phyloP scores from a whole-genome alignment of 1,139 yeast genomes.

The Meyerozyma carpophila region DNA sequence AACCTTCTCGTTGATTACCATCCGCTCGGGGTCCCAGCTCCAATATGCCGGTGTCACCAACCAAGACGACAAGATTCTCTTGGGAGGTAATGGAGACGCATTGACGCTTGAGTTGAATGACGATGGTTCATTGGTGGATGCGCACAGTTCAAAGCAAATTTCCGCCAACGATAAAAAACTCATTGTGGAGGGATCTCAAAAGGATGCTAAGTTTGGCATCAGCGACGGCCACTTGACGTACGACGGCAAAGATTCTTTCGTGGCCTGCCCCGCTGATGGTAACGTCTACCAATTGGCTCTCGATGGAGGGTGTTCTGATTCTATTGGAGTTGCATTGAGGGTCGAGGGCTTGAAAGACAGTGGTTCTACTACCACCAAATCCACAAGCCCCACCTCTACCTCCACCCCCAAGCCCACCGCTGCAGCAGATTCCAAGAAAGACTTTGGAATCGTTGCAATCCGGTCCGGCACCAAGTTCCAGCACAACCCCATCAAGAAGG shows the following conservation, averaged over 20 bases:
- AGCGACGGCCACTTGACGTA: constrained; percentile 17
- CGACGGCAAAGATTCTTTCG: constrained; percentile 12
- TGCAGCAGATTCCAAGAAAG: constrained; percentile 2
- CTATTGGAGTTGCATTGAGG: neutral
- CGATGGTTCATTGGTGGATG: constrained; percentile 8
- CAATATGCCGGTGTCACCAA: constrained; percentile 13
- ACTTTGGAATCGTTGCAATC: constrained; percentile 14
- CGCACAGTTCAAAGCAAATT: neutral
- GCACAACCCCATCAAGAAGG: constrained; percentile 20
- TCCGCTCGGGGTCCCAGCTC: constrained; percentile 21
- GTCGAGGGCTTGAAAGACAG: neutral
- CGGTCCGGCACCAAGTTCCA: constrained; percentile 19
- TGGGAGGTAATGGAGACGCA: constrained; percentile 3
- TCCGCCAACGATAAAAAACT: neutral
- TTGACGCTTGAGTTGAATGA: constrained; percentile 6
- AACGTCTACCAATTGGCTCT: neutral
- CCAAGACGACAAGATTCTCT: constrained; percentile 3
- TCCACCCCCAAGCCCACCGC: neutral
- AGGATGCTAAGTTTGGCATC: constrained; percentile 13
- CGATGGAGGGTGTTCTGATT: neutral
- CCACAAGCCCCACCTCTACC: neutral
- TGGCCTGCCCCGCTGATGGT: neutral
- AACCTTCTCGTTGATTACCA: constrained; percentile 15
- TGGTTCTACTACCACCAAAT: neutral
- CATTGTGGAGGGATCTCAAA: neutral